A percentile compares a stretch with the other conserved stretches of the same genome.
These are phyloP conservation scores for Aspergillus nidulans DNA, from an alignment of 495 filamentous ascomycete species.

Conservation along the genomic window DNA sequence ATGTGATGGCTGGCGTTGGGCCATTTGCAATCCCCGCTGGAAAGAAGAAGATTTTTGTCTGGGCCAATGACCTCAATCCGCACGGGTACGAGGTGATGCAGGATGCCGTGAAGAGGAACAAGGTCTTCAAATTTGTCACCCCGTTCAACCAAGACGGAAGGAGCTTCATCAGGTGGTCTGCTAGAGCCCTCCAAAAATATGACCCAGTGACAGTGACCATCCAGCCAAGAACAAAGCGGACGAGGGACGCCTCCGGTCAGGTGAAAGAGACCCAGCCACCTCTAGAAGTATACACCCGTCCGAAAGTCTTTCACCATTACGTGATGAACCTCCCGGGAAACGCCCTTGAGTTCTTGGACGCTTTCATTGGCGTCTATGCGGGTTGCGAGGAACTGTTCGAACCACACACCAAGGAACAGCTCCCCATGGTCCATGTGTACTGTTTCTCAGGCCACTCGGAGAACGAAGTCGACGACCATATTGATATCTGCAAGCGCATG, in stretches of 20 bases:
- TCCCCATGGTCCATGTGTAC: constrained; percentile 89
- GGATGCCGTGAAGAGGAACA: constrained; percentile 70
- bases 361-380: constrained; percentile 77
- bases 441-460: constrained; percentile 78
- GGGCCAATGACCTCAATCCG: constrained; percentile 96
- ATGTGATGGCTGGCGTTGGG: constrained; percentile 97
- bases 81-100: constrained; percentile 70
- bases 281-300: constrained; percentile 50
- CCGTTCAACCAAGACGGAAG: constrained; percentile 78
- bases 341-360: constrained; percentile 79
- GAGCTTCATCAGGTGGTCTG: constrained; percentile 68
- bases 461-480: constrained; percentile 55
- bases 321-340: constrained; percentile 95
- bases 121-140: constrained; percentile 70
- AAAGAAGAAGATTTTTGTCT: constrained; percentile 86
- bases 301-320: constrained; percentile 73
- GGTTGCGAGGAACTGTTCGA: constrained; percentile 62
- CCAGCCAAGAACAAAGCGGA: constrained; percentile 26
- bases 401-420: constrained; percentile 48
- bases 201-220: constrained; percentile 45
- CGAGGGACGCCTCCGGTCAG: constrained; percentile 21
- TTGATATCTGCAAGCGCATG: constrained; percentile 67
- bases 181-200: constrained; percentile 53
- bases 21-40: constrained; percentile 93
- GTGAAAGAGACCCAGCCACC: constrained; percentile 29